phyloP scores from a whole-genome alignment of 257 asterid genomes.

The Solanum corneliomulleri region DNA sequence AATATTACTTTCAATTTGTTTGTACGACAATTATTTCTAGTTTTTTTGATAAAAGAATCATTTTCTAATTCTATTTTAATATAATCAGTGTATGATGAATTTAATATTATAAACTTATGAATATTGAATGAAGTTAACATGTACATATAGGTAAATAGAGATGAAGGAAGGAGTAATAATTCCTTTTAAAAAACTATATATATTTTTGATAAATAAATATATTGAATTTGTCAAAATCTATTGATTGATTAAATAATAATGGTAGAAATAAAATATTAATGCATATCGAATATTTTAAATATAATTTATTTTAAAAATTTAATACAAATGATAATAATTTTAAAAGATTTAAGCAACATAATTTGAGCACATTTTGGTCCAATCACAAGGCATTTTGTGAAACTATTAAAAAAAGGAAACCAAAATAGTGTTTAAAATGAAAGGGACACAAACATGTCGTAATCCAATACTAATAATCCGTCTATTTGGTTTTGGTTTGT shows the following conservation, averaged over 20 bases:
- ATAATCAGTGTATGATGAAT: rapidly evolving
- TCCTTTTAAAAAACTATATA: background rate
- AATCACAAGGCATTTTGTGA: background rate
- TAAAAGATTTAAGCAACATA: too few species aligned
- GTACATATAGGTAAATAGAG: background rate
- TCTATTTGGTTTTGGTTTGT: background rate
- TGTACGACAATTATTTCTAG: background rate
- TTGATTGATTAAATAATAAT: too few species aligned
- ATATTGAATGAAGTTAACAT: background rate
- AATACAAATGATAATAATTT: too few species aligned
- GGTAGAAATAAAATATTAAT: too few species aligned
- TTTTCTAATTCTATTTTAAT: too few species aligned
- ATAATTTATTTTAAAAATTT: too few species aligned
- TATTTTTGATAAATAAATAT: background rate
- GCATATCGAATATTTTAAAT: too few species aligned
- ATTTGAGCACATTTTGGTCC: too few species aligned
- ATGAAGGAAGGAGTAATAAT: background rate
- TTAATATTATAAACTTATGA: too few species aligned
- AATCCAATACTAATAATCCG: background rate
- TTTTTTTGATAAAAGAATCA: too few species aligned
- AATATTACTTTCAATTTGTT: background rate
- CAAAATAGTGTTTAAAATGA: background rate
- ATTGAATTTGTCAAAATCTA: background rate
- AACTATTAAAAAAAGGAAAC: background rate
- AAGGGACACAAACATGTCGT: background rate